A percentile compares a stretch with the other conserved stretches of the same genome.
Evolutionary conservation across 495 filamentous ascomycete genomes (phyloP).

Genomic region (Schizothecium vesticola): DNA sequence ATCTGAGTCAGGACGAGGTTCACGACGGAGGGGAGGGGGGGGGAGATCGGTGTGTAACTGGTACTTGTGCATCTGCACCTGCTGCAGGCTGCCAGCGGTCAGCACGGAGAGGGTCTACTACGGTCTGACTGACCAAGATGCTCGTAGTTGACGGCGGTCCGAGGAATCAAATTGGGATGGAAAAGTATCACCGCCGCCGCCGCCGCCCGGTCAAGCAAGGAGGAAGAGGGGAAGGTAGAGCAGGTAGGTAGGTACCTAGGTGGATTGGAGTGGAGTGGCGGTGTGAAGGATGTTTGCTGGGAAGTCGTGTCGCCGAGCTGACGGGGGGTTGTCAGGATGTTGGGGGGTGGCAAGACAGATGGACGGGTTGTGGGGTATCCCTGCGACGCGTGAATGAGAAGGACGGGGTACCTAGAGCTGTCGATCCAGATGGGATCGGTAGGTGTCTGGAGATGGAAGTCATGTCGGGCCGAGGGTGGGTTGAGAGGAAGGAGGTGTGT

Average conservation of each 20-base stretch:
- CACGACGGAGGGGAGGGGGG: neutral
- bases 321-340: neutral
- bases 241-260: too few species aligned
- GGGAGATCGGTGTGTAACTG: neutral
- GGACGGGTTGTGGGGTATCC: neutral
- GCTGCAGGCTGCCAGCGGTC: neutral
- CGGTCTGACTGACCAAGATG: rapidly evolving
- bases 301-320: neutral
- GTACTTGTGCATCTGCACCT: neutral
- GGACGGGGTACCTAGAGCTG: neutral
- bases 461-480: neutral
- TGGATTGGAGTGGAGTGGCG: neutral
- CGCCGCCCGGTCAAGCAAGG: too few species aligned
- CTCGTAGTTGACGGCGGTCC: neutral
- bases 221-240: neutral
- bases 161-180: too few species aligned
- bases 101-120: neutral
- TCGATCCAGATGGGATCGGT: neutral
- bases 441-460: neutral
- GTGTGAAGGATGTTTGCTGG: neutral
- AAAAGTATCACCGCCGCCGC: too few species aligned
- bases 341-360: neutral
- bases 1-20: neutral
- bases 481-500: neutral
- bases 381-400: neutral